These are phyloP conservation scores for Backusella tuberculispora DNA, from an alignment of 192 early-diverging fungal species.

Conservation along the genomic window DNA sequence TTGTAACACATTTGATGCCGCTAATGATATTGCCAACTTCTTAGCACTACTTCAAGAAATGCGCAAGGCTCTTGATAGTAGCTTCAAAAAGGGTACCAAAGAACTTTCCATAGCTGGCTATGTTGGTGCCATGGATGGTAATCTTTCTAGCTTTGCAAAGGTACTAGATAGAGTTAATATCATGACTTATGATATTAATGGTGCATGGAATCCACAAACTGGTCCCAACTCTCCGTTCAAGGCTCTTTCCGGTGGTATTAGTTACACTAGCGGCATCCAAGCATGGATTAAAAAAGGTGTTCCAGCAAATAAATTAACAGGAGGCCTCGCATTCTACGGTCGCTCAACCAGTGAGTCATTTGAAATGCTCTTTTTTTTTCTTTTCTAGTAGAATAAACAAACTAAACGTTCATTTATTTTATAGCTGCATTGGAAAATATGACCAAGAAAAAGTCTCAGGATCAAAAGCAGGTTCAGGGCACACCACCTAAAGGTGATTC, in stretches of 20 bases:
- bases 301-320: conserved; percentile 62
- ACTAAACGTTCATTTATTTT: neutral
- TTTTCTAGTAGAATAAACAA: neutral
- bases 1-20: conserved; percentile 58
- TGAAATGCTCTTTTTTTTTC: neutral
- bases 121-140: conserved; percentile 63
- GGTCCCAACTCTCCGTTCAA: conserved; percentile 58
- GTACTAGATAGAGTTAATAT: conserved; percentile 68
- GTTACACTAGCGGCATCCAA: conserved; percentile 53
- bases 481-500: conserved; percentile 52
- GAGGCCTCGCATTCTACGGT: conserved; percentile 67
- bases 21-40: conserved; percentile 68
- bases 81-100: conserved; percentile 46
- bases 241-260: conserved; percentile 34
- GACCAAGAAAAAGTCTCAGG: conserved; percentile 33
- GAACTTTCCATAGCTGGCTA: conserved; percentile 67
- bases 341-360: conserved; percentile 45
- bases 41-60: conserved; percentile 61
- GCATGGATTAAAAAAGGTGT: conserved; percentile 62
- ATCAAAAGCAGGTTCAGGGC: conserved; percentile 36
- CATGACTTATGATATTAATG: conserved; percentile 72
- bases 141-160: conserved; percentile 61
- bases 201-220: conserved; percentile 57
- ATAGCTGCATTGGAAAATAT: conserved; percentile 40
- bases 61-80: conserved; percentile 46